Percentiles rank a stretch among this genome's conserved stretches.
Conservation (phyloP, 352 stramenopile species). For the Phytopythium kandeliae region DNA sequence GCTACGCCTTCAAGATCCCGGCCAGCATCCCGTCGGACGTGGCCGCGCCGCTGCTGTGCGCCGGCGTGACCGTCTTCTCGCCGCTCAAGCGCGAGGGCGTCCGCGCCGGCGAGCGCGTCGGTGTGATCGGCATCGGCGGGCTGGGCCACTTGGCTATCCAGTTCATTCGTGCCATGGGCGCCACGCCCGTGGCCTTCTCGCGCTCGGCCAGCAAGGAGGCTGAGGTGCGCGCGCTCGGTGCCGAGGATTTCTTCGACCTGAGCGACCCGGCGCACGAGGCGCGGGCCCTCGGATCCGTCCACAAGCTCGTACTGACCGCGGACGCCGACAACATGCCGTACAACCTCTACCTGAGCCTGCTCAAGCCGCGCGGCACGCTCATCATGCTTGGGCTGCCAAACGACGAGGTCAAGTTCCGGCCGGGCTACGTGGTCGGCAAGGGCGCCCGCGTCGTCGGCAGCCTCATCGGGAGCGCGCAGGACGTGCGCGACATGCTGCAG, state of each 20-base stretch:
- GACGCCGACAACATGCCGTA: slow-evolving; percentile 43
- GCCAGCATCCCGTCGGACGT: slow-evolving; percentile 45
- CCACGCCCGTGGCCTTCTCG: slow-evolving; percentile 46
- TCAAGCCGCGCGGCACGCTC: slow-evolving; percentile 51
- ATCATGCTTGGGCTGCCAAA: slow-evolving; percentile 52
- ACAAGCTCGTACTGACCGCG: slow-evolving; percentile 68
- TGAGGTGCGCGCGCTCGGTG: slow-evolving; percentile 37
- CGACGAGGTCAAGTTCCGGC: too few relatives aligned
- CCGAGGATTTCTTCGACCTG: slow-evolving; percentile 50
- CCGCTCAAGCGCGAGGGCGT: slow-evolving; percentile 52
- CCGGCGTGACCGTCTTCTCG: slow-evolving; percentile 74
- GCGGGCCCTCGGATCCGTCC: slow-evolving; percentile 19
- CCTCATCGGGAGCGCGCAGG: slow-evolving; percentile 73
- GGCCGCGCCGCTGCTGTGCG: slow-evolving; percentile 68
- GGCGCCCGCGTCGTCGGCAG: slow-evolving; percentile 57
- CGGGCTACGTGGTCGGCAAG: background rate
- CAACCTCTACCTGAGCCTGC: slow-evolving; percentile 31
- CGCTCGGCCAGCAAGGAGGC: slow-evolving; percentile 44
- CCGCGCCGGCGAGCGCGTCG: slow-evolving; percentile 45
- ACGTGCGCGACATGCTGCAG: slow-evolving; percentile 85
- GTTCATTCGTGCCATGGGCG: slow-evolving; percentile 61
- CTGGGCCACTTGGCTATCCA: slow-evolving; percentile 84
- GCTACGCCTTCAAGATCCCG: slow-evolving; percentile 71
- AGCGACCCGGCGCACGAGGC: slow-evolving; percentile 30
- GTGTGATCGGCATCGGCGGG: slow-evolving; percentile 77